Conservation (phyloP, 2,329 filamentous ascomycete species). For the Fusarium agapanthi region DNA sequence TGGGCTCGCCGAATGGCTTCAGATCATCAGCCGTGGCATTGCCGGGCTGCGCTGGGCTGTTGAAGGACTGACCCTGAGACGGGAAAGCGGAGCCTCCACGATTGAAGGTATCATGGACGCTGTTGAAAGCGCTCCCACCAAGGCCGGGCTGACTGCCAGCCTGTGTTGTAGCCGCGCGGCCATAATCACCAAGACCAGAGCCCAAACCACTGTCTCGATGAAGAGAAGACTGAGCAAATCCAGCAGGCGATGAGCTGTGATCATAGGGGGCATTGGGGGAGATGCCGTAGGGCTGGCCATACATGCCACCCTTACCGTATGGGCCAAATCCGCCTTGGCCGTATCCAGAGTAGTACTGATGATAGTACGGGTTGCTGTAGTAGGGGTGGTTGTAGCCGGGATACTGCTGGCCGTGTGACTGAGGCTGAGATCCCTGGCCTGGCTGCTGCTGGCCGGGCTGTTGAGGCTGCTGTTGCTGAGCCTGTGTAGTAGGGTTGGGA, state of each 20-base stretch:
- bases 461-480: conserved; percentile 57
- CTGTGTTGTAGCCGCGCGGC: conserved; percentile 60
- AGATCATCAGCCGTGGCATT: conserved; percentile 60
- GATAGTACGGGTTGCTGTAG: conserved; percentile 70
- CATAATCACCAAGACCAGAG: conserved; percentile 64
- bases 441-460: conserved; percentile 57
- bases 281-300: conserved; percentile 66
- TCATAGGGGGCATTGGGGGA: conserved; percentile 66
- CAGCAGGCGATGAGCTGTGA: conserved; percentile 62
- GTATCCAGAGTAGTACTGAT: conserved; percentile 66
- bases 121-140: conserved; percentile 60
- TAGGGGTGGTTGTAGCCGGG: conserved; percentile 66
- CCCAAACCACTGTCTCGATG: conserved; percentile 61
- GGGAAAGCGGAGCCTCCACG: conserved; percentile 64
- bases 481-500: conserved; percentile 77
- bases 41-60: conserved; percentile 58
- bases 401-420: conserved; percentile 59
- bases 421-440: conserved; percentile 55
- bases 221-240: conserved; percentile 63
- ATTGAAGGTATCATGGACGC: conserved; percentile 64
- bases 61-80: conserved; percentile 64
- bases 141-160: conserved; percentile 60
- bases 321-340: conserved; percentile 62
- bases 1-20: conserved; percentile 67
- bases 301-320: conserved; percentile 64